These are phyloP conservation scores for Termitomyces sp. DNA, from an alignment of 768 basidiomycete species.

Conservation along the genomic window DNA sequence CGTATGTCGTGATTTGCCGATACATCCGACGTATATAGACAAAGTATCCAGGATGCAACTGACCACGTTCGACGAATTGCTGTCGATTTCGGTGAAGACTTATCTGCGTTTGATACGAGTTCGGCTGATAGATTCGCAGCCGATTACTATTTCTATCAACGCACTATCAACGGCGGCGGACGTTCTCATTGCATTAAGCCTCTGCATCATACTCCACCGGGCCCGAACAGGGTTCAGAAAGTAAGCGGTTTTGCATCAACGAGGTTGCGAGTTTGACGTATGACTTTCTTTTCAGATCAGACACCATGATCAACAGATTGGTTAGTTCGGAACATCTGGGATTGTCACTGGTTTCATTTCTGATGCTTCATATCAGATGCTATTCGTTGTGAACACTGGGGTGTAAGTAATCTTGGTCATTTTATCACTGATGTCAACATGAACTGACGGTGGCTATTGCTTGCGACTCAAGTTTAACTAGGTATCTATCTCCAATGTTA, in stretches of 20 bases:
- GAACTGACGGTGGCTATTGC: slow-evolving; percentile 1
- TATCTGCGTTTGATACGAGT: neutral
- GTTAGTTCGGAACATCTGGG: slow-evolving; percentile 17
- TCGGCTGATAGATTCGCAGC: slow-evolving; percentile 18
- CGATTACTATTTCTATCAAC: slow-evolving; percentile 46
- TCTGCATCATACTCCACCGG: slow-evolving; percentile 38
- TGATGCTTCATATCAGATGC: slow-evolving; percentile 26
- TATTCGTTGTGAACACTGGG: slow-evolving; percentile 52
- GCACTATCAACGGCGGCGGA: slow-evolving; percentile 42
- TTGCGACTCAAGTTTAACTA: slow-evolving; percentile 25
- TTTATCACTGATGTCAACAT: too few species aligned
- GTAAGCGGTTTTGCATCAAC: slow-evolving; percentile 16
- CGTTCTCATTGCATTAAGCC: slow-evolving; percentile 40
- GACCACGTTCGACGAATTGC: slow-evolving; percentile 29
- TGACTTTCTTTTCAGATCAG: slow-evolving; percentile 26
- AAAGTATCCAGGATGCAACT: slow-evolving; percentile 24
- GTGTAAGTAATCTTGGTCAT: slow-evolving; percentile 23
- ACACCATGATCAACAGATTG: slow-evolving; percentile 45
- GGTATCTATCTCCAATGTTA: slow-evolving; percentile 16
- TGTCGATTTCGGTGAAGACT: slow-evolving; percentile 28
- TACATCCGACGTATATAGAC: neutral
- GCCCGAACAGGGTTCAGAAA: slow-evolving; percentile 48
- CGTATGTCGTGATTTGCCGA: slow-evolving; percentile 23
- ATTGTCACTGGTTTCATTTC: neutral
- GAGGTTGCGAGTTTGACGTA: neutral